A percentile compares a stretch with the other conserved stretches of the same genome.
Evolutionary conservation across 345 rosid species (phyloP).

Genomic region (Xanthoceras sorbifolium): DNA sequence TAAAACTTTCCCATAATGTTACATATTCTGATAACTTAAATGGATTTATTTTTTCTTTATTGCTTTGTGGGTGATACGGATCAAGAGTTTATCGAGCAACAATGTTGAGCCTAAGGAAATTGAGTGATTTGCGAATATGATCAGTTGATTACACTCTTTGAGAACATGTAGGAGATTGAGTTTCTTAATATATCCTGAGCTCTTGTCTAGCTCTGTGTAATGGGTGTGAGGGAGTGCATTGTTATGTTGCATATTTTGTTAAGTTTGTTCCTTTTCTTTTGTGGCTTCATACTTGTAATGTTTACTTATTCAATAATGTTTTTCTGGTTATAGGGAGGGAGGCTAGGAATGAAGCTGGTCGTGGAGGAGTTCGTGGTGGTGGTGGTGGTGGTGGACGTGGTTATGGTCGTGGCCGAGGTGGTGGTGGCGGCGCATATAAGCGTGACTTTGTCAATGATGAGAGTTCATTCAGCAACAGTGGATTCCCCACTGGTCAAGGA

Average conservation of each 20-base stretch:
- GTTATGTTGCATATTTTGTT: background rate
- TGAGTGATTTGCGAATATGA: conserved; percentile 26
- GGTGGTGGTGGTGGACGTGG: conserved; percentile 44
- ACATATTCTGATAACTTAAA: background rate
- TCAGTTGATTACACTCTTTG: conserved; percentile 15
- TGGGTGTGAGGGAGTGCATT: background rate
- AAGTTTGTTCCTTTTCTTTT: background rate
- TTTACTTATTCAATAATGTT: background rate
- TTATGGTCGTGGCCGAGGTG: conserved; percentile 40
- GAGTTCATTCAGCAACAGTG: conserved; percentile 40
- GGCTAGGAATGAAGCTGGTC: conserved; percentile 53
- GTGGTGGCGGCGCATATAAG: conserved; percentile 47
- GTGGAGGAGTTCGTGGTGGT: conserved; percentile 41
- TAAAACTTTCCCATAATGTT: conserved; percentile 26
- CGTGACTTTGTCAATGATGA: conserved; percentile 55
- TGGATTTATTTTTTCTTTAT: background rate
- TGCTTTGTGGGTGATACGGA: background rate
- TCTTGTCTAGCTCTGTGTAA: background rate
- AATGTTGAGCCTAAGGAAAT: conserved; percentile 29
- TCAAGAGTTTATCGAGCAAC: background rate
- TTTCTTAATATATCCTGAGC: background rate
- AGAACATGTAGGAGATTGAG: conserved; percentile 31
- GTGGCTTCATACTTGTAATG: background rate
- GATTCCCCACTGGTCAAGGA: conserved; percentile 43
- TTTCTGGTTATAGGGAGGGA: conserved; percentile 61